Conservation (phyloP, 805 yeast genomes). For the Kuraishia cidri region DNA sequence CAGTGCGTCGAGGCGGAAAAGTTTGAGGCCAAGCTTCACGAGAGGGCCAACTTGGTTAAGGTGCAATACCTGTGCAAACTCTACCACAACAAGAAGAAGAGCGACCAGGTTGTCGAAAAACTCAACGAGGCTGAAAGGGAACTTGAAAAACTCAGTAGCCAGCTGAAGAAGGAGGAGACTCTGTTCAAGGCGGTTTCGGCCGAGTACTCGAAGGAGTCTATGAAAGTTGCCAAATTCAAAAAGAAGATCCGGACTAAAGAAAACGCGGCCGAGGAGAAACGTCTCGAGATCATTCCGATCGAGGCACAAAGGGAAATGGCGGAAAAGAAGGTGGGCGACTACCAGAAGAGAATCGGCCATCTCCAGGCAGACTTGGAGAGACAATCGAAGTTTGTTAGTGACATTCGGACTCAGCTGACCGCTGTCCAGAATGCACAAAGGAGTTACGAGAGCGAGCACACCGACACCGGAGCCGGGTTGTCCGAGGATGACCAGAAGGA, state of each 20-base stretch:
- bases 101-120: conserved; percentile 22
- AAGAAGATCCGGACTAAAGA: conserved; percentile 24
- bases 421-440: conserved; percentile 31
- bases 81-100: conserved; percentile 44
- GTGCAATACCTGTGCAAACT: conserved; percentile 53
- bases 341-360: conserved; percentile 38
- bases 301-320: conserved; percentile 45
- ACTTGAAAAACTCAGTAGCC: conserved; percentile 23
- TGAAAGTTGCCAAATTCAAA: conserved; percentile 30
- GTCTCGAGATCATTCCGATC: conserved; percentile 50
- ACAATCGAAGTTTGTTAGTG: conserved; percentile 33
- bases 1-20: conserved; percentile 66
- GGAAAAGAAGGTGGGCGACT: conserved; percentile 32
- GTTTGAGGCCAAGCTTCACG: conserved; percentile 46
- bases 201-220: conserved; percentile 35
- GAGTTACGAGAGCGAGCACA: conserved; percentile 28
- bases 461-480: conserved; percentile 25
- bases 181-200: conserved; percentile 19
- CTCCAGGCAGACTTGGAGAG: conserved; percentile 41
- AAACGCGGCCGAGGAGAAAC: conserved; percentile 31
- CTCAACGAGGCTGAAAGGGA: conserved; percentile 25
- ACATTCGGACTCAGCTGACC: conserved; percentile 36
- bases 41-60: conserved; percentile 36
- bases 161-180: conserved; percentile 18
- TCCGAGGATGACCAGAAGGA: conserved; percentile 43